Conservation (phyloP, 2,329 filamentous ascomycete genomes). For the Colletotrichum orchidophilum region DNA sequence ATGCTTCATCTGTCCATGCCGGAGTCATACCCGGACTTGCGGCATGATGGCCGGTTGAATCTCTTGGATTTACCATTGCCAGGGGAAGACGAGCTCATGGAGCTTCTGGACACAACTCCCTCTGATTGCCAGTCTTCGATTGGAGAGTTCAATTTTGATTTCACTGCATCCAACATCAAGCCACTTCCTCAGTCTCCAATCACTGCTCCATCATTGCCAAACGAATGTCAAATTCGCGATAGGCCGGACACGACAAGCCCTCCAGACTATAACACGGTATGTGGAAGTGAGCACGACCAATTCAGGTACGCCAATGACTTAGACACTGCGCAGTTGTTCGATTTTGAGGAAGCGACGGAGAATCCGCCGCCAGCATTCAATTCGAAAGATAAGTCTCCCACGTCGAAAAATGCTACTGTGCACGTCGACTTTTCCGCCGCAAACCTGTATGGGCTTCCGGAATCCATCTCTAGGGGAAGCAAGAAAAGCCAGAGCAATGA, state of each 20-base stretch:
- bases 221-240: background rate
- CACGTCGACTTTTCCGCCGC: conserved; percentile 20
- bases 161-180: background rate
- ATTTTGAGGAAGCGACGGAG: background rate
- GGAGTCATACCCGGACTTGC: background rate
- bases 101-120: conserved; percentile 13
- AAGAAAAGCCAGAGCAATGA: background rate
- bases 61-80: conserved; percentile 18
- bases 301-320: background rate
- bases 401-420: background rate
- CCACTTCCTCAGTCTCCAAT: background rate
- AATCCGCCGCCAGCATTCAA: background rate
- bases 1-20: conserved; percentile 4
- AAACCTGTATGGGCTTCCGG: conserved; percentile 13
- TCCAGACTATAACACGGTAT: conserved; percentile 17
- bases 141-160: conserved; percentile 9
- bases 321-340: background rate
- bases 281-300: background rate
- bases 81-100: conserved; percentile 23
- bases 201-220: background rate
- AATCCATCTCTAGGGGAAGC: background rate
- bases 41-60: background rate
- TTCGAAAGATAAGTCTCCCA: background rate
- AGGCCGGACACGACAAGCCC: conserved; percentile 7
- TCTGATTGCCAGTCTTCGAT: conserved; percentile 18